Evolutionary conservation across 192 early-diverging fungal species (phyloP), one percentile per base, ranked within the genome.

Genomic region (Chytriomyces sp.): DNA sequence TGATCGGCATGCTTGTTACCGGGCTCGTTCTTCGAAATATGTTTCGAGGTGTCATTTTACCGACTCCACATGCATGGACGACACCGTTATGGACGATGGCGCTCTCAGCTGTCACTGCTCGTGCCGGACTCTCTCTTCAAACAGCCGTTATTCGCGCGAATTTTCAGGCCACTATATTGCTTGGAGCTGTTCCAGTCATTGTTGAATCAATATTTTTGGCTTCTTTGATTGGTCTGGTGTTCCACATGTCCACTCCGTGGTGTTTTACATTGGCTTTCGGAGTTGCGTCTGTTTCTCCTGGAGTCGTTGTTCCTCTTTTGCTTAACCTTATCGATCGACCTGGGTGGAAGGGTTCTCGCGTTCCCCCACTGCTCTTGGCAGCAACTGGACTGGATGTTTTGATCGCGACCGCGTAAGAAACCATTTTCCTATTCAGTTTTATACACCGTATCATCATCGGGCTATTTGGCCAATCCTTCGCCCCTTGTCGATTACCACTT

Each of bases 261-360:
- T 63, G 75, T 24, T 78, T 73, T 50, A 76, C 80, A 13, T 67
- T 84, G 18, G 68, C 78, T 7, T 84, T 84, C 77, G 82, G 82
- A 8, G 80, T 80, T 50, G 72, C 80, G 59, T 72, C 69, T 26
- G 81, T 84, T 6, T 76, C 72, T 16, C 82, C 82, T 9, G 78
- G 77, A 9, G 82, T 84, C 16, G 82, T 84, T 26, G 82, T 84
- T 5, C 82, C 82, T 5, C 67, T 84, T 23, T 62, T 84, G 5
- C 50, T 84, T 3, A 79, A 79, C 35, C 61, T 77, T 44, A 47
- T 79, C 45, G 82, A 84, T 24, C 11, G 59, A 11, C 65, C 72
- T 16, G 35, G 44, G 5, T 81, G 82, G 80, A 66, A 77, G 26
- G 71, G 63, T 11, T 76, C 73, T 7, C 77, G 82, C 48, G n/a